phyloP scores from a whole-genome alignment of 352 stramenopile species.

The Phytopythium montanum region DNA sequence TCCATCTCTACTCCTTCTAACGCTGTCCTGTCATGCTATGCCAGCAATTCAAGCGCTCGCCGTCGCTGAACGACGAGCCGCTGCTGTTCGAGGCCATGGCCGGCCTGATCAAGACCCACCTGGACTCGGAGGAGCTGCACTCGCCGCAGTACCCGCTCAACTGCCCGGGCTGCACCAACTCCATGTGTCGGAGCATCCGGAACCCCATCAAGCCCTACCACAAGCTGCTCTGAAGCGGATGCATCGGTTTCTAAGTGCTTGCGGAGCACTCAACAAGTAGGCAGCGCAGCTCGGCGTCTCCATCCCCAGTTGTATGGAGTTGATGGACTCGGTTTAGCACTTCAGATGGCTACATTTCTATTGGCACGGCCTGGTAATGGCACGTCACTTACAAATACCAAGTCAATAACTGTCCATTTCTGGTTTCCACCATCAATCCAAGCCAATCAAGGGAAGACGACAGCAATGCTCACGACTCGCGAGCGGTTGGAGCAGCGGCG shows the following conservation, averaged over 20 bases:
- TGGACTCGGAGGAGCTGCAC: constrained; percentile 77
- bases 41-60: constrained; percentile 92
- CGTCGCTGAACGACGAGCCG: constrained; percentile 95
- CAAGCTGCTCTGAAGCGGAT: constrained; percentile 21
- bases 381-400: constrained; percentile 1
- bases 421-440: not conserved
- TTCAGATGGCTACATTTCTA: constrained; percentile 7
- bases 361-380: not conserved
- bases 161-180: constrained; percentile 77
- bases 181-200: constrained; percentile 78
- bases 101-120: constrained; percentile 93
- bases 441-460: not conserved
- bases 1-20: not conserved
- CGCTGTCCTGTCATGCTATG: not conserved
- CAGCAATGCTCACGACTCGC: constrained; percentile 58
- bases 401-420: not conserved
- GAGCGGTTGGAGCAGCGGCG: constrained; percentile 56
- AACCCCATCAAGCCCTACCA: constrained; percentile 83
- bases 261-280: not conserved
- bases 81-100: constrained; percentile 96
- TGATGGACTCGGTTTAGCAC: not conserved
- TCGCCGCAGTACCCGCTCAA: constrained; percentile 84
- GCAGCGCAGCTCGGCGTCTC: too few species aligned
- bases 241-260: not conserved
- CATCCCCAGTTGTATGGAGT: too few species aligned